Evolutionary conservation across 1,139 yeast genomes (phyloP), one percentile per base, ranked within the genome.

Genomic region (Zygosaccharomyces sapae): DNA sequence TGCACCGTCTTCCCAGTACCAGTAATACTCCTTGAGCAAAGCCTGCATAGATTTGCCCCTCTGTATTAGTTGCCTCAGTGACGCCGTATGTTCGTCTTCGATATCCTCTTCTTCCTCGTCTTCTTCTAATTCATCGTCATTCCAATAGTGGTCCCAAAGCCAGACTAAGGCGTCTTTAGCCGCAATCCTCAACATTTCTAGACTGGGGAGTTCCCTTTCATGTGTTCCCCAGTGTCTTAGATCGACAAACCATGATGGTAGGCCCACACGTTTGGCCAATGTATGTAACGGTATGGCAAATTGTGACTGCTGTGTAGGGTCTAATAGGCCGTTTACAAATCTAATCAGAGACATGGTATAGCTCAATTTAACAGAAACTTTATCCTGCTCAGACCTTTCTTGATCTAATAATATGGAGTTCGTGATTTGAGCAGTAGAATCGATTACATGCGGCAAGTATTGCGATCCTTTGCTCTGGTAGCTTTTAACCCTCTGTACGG

Each of bases 171-270:
- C 96, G 48, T 77, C 71, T 4, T 63, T 60, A 4, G 81, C 69
- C 4, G 83, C 79, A 27, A 71, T 65, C 35, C 95, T 71, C 19
- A 92, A 72, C 67, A 86, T 73, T 40, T 76, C 80, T 37, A 88
- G 58, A 33, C 85, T 75, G 0, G 97, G 97, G 19, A 92, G 67
- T 12, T 71, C 74, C 33, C 69, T 55, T 56, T 92, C 97, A 64
- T 94, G 99, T 0, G 98, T 92, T 4, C 95, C 92, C 63, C 81
- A 78, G 65, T 94, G 98, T 52, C 99, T 72, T 35, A 89, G 63
- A 62, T 94, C 98, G 0, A 94, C 98, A 67, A 94, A 89, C 59
- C 78, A 79, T 31, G 84, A 75, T 0, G 98, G 97, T 19, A 94
- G 69, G 1, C 79, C 78, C 19, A 87, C 68, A 36, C 76, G 74